Conservation (phyloP, 1,139 yeast species). For the Geotrichum reessii region DNA sequence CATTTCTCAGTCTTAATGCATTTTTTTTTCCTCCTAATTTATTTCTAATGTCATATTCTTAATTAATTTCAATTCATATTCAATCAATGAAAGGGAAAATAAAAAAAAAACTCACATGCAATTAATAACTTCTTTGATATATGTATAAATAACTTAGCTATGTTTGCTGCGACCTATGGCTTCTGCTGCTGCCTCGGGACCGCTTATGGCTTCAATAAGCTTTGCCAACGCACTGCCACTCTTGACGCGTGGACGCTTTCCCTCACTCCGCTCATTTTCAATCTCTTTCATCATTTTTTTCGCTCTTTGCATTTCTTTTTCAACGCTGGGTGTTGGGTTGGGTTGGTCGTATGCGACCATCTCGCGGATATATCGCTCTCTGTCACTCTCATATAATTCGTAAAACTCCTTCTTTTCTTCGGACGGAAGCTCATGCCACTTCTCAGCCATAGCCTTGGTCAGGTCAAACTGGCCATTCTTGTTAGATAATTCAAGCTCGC, state of each 20-base stretch:
- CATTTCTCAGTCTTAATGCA: not conserved
- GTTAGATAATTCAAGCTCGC: slow-evolving; percentile 44
- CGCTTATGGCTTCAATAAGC: not conserved
- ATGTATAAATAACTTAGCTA: not conserved
- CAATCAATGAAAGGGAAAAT: not conserved
- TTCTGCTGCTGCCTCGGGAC: not conserved
- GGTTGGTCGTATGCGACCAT: slow-evolving; percentile 55
- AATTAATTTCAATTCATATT: not conserved
- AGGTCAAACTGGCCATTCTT: slow-evolving; percentile 56
- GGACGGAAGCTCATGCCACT: slow-evolving; percentile 73
- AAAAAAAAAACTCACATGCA: not conserved
- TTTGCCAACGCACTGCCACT: not conserved
- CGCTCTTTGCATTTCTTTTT: slow-evolving; percentile 27
- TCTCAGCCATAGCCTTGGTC: slow-evolving; percentile 73
- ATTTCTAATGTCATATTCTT: not conserved
- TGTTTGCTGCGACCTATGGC: not conserved
- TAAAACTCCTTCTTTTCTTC: slow-evolving; percentile 70
- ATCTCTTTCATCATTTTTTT: slow-evolving; percentile 26
- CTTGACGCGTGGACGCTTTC: not conserved
- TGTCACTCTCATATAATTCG: slow-evolving; percentile 73
- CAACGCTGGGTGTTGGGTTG: slow-evolving; percentile 26
- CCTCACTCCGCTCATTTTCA: slow-evolving; percentile 17
- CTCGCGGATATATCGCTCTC: slow-evolving; percentile 66
- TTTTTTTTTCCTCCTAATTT: not conserved
- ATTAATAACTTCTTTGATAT: not conserved